Base-by-base conservation (phyloP, 768 basidiomycete species). In the Leucocoprinus sp. region DNA sequence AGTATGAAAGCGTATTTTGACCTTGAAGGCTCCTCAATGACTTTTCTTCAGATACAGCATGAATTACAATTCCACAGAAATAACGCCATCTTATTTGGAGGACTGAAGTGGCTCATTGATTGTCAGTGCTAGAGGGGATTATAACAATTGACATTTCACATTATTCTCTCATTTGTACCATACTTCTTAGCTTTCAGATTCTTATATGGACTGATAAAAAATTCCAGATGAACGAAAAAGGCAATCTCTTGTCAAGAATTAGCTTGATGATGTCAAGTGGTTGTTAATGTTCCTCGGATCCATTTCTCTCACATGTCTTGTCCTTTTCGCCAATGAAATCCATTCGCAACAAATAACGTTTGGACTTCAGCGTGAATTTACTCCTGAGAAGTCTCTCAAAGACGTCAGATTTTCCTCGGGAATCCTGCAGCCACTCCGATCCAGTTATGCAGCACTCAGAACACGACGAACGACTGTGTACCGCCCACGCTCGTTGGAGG, bases 391-490 rank as follows among this genome's bases (percentile, higher is more conserved):
- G 15, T 37, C 19, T 11, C 23, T 14, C 21, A 33, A 19, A 23
- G 17, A 33, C 42, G n/a, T 21, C 42, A 40, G 45, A 23, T 57
- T 60, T 33, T 29, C 40, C 9, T 55, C 54, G 18, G 54, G 56
- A 24, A 27, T 42, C 38, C 24, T 43, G 5, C 48, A 49, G 9
- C 46, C 50, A 37, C 48, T 58, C 5, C 49, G 37, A 12, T 39
- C 44, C 15, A 46, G 45, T 21, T 38, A 48, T 38, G 48, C 42
- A n/a, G 52, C 54, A 9, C 54, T 84, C 11, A 71, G 65, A 48
- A 67, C 78, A 3, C 60, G 63, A 8, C 73, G 74, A 11, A 82
- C 78, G 0, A 72, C 70, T 0, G 70, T 89, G 1, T 80, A 76
- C 54, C 73, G 75, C 18, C 85, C 84, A 4, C 65, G 67, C 22